phyloP scores from a whole-genome alignment of 768 basidiomycete species.

The Lactarius psammicola region DNA sequence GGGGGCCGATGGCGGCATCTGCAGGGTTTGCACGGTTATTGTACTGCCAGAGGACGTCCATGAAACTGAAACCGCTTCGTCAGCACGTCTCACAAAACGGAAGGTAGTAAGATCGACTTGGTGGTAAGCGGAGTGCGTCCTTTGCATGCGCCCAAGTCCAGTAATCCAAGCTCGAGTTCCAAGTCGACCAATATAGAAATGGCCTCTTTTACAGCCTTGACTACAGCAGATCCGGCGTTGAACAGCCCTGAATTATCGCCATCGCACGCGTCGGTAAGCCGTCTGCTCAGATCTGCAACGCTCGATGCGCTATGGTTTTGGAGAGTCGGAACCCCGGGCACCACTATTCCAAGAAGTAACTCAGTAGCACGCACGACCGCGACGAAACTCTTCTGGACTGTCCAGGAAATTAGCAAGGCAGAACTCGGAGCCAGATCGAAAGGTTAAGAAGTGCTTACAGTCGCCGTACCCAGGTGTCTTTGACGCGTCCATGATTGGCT shows the following conservation, averaged over 20 bases:
- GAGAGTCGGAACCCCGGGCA: not conserved
- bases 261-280: not conserved
- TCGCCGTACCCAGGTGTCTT: slow-evolving; percentile 67
- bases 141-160: slow-evolving; percentile 9
- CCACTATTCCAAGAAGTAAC: slow-evolving; percentile 16
- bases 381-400: slow-evolving; percentile 13
- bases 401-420: not conserved
- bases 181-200: slow-evolving; percentile 14
- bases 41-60: slow-evolving; percentile 79
- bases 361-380: slow-evolving; percentile 18
- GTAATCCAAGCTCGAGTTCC: not conserved
- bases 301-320: not conserved
- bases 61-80: slow-evolving; percentile 51
- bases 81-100: not conserved
- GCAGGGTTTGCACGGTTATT: slow-evolving; percentile 70
- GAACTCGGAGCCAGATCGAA: not conserved
- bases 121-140: slow-evolving; percentile 16
- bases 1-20: slow-evolving; percentile 64
- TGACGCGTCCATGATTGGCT: slow-evolving; percentile 69
- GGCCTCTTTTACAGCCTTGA: slow-evolving; percentile 12
- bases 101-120: slow-evolving; percentile 7
- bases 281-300: not conserved
- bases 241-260: slow-evolving; percentile 17
- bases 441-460: slow-evolving; percentile 45
- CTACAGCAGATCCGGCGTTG: not conserved